These are phyloP conservation scores for Cucurbita moschata DNA, from an alignment of 306 rosid species.

Conservation along the genomic window DNA sequence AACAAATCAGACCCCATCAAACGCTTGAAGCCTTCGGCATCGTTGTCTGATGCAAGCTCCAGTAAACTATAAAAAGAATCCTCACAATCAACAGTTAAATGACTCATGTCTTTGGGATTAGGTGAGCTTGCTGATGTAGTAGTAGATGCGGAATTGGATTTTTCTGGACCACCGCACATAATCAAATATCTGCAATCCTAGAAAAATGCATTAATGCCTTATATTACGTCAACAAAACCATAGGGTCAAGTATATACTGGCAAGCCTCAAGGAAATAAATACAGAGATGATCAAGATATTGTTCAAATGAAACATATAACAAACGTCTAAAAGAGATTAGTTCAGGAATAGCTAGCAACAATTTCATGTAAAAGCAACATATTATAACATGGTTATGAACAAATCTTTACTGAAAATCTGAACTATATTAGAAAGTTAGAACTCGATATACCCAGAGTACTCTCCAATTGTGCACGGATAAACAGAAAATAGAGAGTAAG, in stretches of 20 bases:
- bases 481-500: neutral
- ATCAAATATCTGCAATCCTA: neutral
- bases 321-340: neutral
- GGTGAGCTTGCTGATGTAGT: constrained; percentile 30
- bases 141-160: constrained; percentile 19
- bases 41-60: constrained; percentile 76
- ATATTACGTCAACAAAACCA: neutral
- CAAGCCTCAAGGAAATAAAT: neutral
- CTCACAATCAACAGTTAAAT: constrained; percentile 32
- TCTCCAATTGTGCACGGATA: neutral
- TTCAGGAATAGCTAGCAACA: neutral
- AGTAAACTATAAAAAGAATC: constrained; percentile 51
- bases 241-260: neutral
- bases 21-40: constrained; percentile 47
- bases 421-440: neutral
- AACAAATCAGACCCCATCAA: constrained; percentile 31
- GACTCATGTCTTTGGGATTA: constrained; percentile 41
- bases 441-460: neutral
- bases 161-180: constrained; percentile 69
- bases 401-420: neutral
- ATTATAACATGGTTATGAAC: neutral
- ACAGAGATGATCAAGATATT: neutral
- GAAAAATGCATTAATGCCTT: neutral
- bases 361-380: neutral
- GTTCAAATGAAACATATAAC: neutral